Percentiles rank a stretch among this genome's conserved stretches.
phyloP scores from a whole-genome alignment of 257 asterid species.

The Solanum chmielewskii region DNA sequence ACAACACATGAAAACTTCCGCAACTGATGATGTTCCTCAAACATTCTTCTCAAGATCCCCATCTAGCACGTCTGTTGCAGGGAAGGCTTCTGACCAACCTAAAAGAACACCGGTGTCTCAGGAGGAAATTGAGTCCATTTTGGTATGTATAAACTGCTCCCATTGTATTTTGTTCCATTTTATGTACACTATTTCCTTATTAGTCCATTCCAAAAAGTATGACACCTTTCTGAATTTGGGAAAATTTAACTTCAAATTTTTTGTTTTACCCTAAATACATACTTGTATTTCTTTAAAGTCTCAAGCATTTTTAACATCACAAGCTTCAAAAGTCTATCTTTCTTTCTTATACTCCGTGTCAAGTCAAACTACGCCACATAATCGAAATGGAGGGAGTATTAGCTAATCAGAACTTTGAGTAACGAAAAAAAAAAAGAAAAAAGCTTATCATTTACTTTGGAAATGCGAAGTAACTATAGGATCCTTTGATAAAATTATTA shows the following conservation, averaged over 20 bases:
- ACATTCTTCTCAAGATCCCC: constrained; percentile 48
- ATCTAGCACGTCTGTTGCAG: constrained; percentile 42
- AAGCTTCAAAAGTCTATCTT: not conserved
- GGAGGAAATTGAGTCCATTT: constrained; percentile 75
- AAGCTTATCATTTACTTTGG: not conserved
- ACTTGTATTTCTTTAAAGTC: not conserved
- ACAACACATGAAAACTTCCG: constrained; percentile 27
- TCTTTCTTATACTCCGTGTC: not conserved
- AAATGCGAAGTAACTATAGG: not conserved
- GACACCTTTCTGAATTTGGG: not conserved
- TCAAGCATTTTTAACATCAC: not conserved
- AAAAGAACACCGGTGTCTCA: constrained; percentile 73
- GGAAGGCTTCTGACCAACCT: constrained; percentile 95
- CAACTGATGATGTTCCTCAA: constrained; percentile 24
- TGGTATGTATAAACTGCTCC: constrained; percentile 36
- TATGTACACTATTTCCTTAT: not conserved
- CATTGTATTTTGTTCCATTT: not conserved
- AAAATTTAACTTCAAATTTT: not conserved
- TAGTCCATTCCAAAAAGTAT: not conserved
- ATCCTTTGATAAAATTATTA: not conserved
- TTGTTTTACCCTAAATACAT: not conserved
- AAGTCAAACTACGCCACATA: not conserved
- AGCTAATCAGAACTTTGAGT: not conserved
- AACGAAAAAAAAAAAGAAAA: not conserved
- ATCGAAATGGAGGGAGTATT: not conserved